Conservation (phyloP, 2,329 filamentous ascomycete genomes). For the Penicillium paneum region DNA sequence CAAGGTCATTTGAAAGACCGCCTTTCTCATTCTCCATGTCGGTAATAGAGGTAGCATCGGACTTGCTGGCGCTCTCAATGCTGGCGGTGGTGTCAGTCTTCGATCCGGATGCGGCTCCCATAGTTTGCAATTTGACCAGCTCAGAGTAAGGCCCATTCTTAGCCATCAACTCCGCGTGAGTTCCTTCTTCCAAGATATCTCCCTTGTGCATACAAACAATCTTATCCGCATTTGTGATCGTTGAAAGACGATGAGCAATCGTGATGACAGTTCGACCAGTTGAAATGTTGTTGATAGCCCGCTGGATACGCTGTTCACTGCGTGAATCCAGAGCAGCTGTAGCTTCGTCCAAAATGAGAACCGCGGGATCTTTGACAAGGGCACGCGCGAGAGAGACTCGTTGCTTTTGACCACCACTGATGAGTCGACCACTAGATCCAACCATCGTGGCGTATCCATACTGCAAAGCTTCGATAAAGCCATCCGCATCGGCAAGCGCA, state of each 20-base stretch:
- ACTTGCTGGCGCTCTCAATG: constrained; percentile 37
- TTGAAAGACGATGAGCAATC: constrained; percentile 61
- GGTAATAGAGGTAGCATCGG: constrained; percentile 25
- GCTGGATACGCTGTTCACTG: constrained; percentile 53
- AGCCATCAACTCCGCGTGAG: constrained; percentile 51
- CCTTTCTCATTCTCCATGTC: constrained; percentile 24
- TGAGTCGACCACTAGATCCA: constrained; percentile 67
- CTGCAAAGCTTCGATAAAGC: constrained; percentile 21
- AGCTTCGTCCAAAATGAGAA: constrained; percentile 81
- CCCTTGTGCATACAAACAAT: constrained; percentile 56
- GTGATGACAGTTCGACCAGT: constrained; percentile 67
- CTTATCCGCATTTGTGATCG: constrained; percentile 55
- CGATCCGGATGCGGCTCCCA: constrained; percentile 49
- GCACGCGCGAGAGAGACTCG: constrained; percentile 76
- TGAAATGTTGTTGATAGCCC: constrained; percentile 54
- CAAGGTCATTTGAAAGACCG: constrained; percentile 4
- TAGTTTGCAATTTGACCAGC: constrained; percentile 42
- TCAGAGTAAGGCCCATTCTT: constrained; percentile 35
- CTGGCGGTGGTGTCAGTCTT: constrained; percentile 51
- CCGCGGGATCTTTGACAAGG: constrained; percentile 63
- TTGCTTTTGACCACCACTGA: constrained; percentile 81
- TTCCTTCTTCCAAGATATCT: constrained; percentile 51
- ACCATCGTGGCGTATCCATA: constrained; percentile 66
- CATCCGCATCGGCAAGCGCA: constrained; percentile 56
- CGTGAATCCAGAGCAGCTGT: constrained; percentile 59